Conservation (phyloP, 1,284 basidiomycete species). For the Salmacisia buchloeana region DNA sequence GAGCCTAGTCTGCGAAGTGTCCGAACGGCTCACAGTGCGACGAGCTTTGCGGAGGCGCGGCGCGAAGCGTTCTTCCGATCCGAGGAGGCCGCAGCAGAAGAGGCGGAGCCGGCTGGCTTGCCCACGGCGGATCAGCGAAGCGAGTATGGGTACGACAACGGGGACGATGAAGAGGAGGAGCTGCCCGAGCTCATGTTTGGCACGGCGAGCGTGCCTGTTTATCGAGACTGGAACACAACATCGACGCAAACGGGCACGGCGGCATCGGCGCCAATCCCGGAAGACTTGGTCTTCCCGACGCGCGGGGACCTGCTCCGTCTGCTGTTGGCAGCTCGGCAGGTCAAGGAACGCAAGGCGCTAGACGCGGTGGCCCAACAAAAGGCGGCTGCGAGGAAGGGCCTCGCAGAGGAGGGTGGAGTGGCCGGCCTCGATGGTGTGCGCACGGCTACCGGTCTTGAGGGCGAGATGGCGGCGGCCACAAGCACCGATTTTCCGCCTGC, state of each 20-base stretch:
- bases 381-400: not conserved
- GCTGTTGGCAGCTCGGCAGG: not conserved
- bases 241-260: not conserved
- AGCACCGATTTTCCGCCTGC: too few species aligned
- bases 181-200: slow-evolving; percentile 44
- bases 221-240: slow-evolving; percentile 7
- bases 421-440: not conserved
- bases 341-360: slow-evolving; percentile 6
- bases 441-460: not conserved
- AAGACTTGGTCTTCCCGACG: not conserved
- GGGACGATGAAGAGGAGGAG: slow-evolving; percentile 40
- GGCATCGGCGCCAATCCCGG: not conserved
- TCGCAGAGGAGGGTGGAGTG: not conserved
- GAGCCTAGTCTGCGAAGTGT: slow-evolving; percentile 36
- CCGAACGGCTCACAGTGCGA: slow-evolving; percentile 24
- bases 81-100: slow-evolving; percentile 7
- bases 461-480: too few species aligned
- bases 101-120: not conserved
- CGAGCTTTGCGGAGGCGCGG: slow-evolving; percentile 34
- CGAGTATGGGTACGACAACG: slow-evolving; percentile 1
- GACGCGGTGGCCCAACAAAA: not conserved
- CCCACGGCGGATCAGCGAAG: not conserved
- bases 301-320: not conserved
- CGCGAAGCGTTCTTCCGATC: slow-evolving; percentile 37
- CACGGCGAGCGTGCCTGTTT: slow-evolving; percentile 44